Conservation (phyloP, 2,329 filamentous ascomycete species). For the Cercospora zeina region DNA sequence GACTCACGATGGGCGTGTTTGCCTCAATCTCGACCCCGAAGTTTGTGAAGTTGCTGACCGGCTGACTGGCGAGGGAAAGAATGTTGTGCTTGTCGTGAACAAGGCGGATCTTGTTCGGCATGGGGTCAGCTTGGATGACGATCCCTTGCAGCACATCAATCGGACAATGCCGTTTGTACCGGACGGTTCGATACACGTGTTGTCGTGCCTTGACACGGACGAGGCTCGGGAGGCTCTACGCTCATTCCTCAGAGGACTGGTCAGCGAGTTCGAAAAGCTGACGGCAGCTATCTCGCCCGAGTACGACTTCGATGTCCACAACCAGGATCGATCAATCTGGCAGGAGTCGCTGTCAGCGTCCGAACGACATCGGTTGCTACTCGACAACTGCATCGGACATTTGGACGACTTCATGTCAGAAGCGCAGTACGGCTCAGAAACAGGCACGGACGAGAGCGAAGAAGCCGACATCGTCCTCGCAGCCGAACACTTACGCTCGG, state of each 20-base stretch:
- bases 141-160: conserved; percentile 38
- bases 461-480: conserved; percentile 84
- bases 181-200: conserved; percentile 55
- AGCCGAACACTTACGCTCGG: conserved; percentile 81
- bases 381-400: conserved; percentile 69
- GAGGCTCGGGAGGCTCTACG: conserved; percentile 65
- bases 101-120: conserved; percentile 54
- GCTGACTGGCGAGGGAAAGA: conserved; percentile 52
- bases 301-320: conserved; percentile 39
- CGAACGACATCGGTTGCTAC: conserved; percentile 79
- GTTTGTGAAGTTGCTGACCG: conserved; percentile 56
- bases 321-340: conserved; percentile 64
- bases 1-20: conserved; percentile 15
- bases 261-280: conserved; percentile 67
- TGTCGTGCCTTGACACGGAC: conserved; percentile 64
- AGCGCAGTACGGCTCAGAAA: conserved; percentile 39
- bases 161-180: conserved; percentile 47
- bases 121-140: conserved; percentile 7
- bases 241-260: conserved; percentile 65
- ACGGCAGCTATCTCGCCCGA: conserved; percentile 54
- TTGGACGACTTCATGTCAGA: conserved; percentile 72
- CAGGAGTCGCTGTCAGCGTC: conserved; percentile 87
- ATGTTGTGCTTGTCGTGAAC: conserved; percentile 61
- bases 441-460: conserved; percentile 27
- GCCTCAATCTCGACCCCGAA: conserved; percentile 52